Evolutionary conservation across 768 basidiomycete genomes (phyloP).

Genomic region (Kwoniella dejecticola): DNA sequence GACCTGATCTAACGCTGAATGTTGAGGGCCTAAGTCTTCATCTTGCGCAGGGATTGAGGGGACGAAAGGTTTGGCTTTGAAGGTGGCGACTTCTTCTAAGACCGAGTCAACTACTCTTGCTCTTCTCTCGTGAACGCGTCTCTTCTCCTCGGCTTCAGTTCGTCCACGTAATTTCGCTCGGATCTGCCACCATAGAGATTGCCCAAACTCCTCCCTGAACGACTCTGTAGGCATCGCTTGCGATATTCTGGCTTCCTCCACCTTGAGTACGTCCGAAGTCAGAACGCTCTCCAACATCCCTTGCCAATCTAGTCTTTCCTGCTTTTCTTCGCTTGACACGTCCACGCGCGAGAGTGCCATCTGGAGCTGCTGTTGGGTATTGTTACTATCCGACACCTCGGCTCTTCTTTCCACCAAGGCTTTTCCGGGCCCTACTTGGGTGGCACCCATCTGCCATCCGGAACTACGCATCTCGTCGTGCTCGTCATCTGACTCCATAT

Average conservation of each 20-base stretch:
- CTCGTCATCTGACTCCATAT: slow-evolving; percentile 17
- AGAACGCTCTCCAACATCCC: slow-evolving; percentile 91
- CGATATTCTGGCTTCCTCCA: slow-evolving; percentile 92
- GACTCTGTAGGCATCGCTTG: slow-evolving; percentile 68
- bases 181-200: slow-evolving; percentile 78
- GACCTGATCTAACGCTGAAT: slow-evolving; percentile 51
- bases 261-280: slow-evolving; percentile 88
- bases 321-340: slow-evolving; percentile 20
- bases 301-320: slow-evolving; percentile 89
- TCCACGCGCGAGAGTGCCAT: slow-evolving; percentile 5
- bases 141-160: slow-evolving; percentile 78
- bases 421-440: background rate
- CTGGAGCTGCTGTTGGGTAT: slow-evolving; percentile 1
- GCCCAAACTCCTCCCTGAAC: slow-evolving; percentile 50
- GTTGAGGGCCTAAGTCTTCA: slow-evolving; percentile 43
- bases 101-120: slow-evolving; percentile 76
- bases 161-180: slow-evolving; percentile 81
- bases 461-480: slow-evolving; percentile 18
- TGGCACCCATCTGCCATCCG: slow-evolving; percentile 13
- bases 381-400: background rate
- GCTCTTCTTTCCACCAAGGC: background rate
- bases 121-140: slow-evolving; percentile 77
- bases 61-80: slow-evolving; percentile 61
- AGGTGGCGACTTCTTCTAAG: slow-evolving; percentile 78
- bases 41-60: slow-evolving; percentile 10